Conservation (phyloP, 345 rosid genomes). For the Gossypium anomalum region DNA sequence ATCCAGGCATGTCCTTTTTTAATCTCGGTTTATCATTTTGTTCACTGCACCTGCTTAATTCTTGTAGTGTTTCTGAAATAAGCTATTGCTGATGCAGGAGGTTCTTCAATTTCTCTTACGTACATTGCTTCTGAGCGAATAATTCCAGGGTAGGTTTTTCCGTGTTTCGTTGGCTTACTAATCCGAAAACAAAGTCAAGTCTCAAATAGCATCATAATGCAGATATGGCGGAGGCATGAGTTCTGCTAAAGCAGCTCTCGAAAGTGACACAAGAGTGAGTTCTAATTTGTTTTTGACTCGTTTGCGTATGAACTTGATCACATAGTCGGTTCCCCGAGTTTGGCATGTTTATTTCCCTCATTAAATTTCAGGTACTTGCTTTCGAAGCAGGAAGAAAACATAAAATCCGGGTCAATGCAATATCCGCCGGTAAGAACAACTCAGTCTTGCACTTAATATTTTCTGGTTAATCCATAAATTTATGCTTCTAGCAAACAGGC, state of each 20-base stretch:
- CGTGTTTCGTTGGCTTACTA: not conserved
- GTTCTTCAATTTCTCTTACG: constrained; percentile 88
- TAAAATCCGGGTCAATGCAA: constrained; percentile 63
- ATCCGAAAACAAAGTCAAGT: not conserved
- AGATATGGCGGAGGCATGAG: constrained; percentile 99
- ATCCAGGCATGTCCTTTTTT: constrained; percentile 38
- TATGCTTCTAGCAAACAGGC: constrained; percentile 64
- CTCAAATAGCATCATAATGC: constrained; percentile 12
- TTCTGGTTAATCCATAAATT: not conserved
- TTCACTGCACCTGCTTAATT: not conserved
- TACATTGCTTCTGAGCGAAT: constrained; percentile 92
- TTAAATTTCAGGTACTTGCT: constrained; percentile 54
- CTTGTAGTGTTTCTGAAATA: constrained; percentile 6
- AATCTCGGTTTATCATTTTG: not conserved
- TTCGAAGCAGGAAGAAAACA: constrained; percentile 74
- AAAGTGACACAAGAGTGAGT: constrained; percentile 84
- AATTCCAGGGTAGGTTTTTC: constrained; percentile 71
- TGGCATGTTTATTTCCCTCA: not conserved
- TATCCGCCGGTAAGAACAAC: constrained; percentile 55
- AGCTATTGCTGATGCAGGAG: constrained; percentile 50
- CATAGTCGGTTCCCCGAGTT: not conserved
- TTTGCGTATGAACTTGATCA: not conserved
- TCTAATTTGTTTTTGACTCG: not conserved
- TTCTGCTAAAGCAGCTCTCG: constrained; percentile 95
- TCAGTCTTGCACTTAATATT: not conserved